A percentile compares a stretch with the other conserved stretches of the same genome.
phyloP scores from a whole-genome alignment of 2,329 filamentous ascomycete genomes.

The Bipolaris gigantea region DNA sequence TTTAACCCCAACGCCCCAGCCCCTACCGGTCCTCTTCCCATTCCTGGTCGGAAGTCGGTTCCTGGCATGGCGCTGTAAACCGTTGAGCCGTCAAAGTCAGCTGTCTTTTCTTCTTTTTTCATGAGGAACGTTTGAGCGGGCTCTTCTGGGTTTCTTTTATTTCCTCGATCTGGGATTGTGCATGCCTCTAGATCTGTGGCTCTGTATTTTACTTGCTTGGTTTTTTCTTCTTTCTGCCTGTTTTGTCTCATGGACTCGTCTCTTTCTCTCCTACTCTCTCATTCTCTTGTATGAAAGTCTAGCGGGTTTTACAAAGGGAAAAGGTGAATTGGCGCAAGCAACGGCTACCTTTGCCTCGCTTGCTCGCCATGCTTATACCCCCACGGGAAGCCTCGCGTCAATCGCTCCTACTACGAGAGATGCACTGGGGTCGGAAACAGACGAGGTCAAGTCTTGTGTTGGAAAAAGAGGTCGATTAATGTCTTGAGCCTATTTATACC shows the following conservation, averaged over 20 bases:
- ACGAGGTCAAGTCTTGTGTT: slow-evolving; percentile 2
- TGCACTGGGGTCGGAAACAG: neutral
- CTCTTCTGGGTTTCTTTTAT: slow-evolving; percentile 16
- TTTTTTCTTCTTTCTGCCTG: slow-evolving; percentile 10
- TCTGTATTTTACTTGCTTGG: slow-evolving; percentile 15
- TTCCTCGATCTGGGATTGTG: neutral
- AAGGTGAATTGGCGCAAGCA: neutral
- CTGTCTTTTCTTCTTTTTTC: slow-evolving; percentile 21
- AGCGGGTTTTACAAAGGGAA: neutral
- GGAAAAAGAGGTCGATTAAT: slow-evolving; percentile 25
- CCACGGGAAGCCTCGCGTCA: slow-evolving; percentile 8
- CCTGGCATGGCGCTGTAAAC: slow-evolving; percentile 50
- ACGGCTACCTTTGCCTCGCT: slow-evolving; percentile 8
- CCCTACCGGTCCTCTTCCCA: slow-evolving; percentile 12
- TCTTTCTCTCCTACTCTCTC: neutral
- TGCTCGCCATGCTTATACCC: slow-evolving; percentile 25
- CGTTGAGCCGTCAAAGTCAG: neutral
- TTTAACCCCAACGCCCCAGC: slow-evolving; percentile 37
- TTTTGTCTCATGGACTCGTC: neutral
- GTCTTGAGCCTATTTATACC: slow-evolving; percentile 29
- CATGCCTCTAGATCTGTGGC: slow-evolving; percentile 9
- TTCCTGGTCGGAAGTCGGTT: slow-evolving; percentile 52
- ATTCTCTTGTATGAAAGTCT: neutral
- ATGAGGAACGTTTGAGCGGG: slow-evolving; percentile 31
- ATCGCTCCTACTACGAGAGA: neutral